phyloP scores from a whole-genome alignment of 352 stramenopile species.

The Globisporangium nunn region DNA sequence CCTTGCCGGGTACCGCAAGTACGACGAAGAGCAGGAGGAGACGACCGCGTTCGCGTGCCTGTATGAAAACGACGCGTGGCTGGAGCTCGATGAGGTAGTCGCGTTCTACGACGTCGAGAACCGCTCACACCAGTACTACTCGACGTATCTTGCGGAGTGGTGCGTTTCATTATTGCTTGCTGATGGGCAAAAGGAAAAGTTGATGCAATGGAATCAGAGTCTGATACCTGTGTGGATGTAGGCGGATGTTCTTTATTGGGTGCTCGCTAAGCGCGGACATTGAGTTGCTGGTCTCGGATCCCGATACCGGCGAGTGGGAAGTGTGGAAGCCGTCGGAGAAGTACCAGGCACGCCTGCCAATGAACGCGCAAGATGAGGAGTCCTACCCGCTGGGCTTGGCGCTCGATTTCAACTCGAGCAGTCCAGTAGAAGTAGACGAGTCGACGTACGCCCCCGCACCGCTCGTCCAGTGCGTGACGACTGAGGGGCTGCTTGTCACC shows the following conservation, averaged over 20 bases:
- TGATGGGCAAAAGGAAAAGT: background rate
- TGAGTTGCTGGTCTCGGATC: slow-evolving; percentile 62
- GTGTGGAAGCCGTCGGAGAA: slow-evolving; percentile 72
- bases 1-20: slow-evolving; percentile 49
- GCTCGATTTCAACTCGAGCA: slow-evolving; percentile 52
- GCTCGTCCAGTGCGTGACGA: slow-evolving; percentile 49
- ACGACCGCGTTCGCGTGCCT: slow-evolving; percentile 45
- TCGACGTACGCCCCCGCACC: slow-evolving; percentile 35
- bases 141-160: slow-evolving; percentile 55
- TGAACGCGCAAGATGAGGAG: slow-evolving; percentile 63
- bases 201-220: background rate
- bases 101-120: slow-evolving; percentile 53
- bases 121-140: slow-evolving; percentile 58
- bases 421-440: slow-evolving; percentile 43
- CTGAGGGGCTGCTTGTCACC: slow-evolving; percentile 53
- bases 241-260: slow-evolving; percentile 77
- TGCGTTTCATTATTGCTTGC: slow-evolving; percentile 10
- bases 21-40: slow-evolving; percentile 45
- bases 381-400: slow-evolving; percentile 52
- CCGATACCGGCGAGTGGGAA: slow-evolving; percentile 49
- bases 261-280: slow-evolving; percentile 77
- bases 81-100: slow-evolving; percentile 59
- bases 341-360: slow-evolving; percentile 65
- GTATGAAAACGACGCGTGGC: slow-evolving; percentile 37
- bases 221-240: slow-evolving; percentile 6